Evolutionary conservation across 257 asterid species (phyloP).

Genomic region (Solanum medicagineum): DNA sequence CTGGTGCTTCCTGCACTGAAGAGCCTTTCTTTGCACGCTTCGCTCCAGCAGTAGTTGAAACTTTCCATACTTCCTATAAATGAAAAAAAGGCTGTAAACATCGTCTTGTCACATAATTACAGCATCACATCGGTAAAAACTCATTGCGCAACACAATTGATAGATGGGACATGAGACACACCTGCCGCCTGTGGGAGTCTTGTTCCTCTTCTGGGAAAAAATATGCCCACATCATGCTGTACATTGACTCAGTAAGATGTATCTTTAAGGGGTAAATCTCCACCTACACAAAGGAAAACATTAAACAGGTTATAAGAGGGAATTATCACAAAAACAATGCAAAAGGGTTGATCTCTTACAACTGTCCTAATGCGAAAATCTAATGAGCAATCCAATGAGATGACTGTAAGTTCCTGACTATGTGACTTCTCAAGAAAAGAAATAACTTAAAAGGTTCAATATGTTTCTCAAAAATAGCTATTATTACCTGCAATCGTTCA

Average conservation of each 20-base stretch:
- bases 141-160: neutral
- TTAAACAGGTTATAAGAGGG: neutral
- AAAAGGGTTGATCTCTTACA: neutral
- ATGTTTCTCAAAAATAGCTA: neutral
- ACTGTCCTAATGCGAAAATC: neutral
- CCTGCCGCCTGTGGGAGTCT: constrained; percentile 99
- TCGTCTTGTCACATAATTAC: neutral
- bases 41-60: constrained; percentile 88
- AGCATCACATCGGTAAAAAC: neutral
- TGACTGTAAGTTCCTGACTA: neutral
- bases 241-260: constrained; percentile 87
- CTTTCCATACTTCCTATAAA: constrained; percentile 87
- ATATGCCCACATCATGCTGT: constrained; percentile 96
- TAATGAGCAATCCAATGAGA: neutral
- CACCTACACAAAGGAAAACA: constrained; percentile 43
- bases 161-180: constrained; percentile 5
- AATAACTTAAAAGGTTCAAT: neutral
- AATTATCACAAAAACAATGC: neutral
- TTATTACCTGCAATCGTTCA: constrained; percentile 77
- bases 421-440: neutral
- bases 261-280: constrained; percentile 95
- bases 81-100: constrained; percentile 2
- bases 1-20: constrained; percentile 34
- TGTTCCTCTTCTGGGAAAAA: constrained; percentile 98
- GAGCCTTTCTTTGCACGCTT: constrained; percentile 81